Evolutionary conservation across 441 rosid species (phyloP).

Genomic region (Populus hybrid): DNA sequence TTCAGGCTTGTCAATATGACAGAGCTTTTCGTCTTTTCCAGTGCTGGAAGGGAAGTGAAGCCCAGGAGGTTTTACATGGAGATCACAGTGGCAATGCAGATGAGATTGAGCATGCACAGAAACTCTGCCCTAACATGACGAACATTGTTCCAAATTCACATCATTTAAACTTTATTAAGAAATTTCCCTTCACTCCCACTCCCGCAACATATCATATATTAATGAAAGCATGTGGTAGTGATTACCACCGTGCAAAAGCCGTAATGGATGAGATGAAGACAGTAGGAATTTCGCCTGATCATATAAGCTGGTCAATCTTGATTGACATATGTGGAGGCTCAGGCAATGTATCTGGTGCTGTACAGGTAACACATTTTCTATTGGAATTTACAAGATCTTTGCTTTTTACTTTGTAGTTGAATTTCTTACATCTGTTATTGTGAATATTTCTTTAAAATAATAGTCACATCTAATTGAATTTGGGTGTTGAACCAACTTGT

Average conservation of each 20-base stretch:
- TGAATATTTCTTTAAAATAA: background rate
- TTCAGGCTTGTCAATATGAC: conserved; percentile 85
- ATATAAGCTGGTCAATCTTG: conserved; percentile 86
- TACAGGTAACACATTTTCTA: conserved; percentile 54
- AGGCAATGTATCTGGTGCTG: conserved; percentile 67
- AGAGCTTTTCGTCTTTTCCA: conserved; percentile 88
- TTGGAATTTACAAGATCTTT: background rate
- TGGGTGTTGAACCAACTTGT: background rate
- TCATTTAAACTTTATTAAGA: conserved; percentile 43
- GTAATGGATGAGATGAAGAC: conserved; percentile 82
- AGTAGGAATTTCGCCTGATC: conserved; percentile 71
- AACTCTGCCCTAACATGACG: conserved; percentile 17
- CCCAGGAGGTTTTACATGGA: conserved; percentile 29
- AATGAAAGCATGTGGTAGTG: conserved; percentile 82
- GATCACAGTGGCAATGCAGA: conserved; percentile 21
- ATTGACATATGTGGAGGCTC: conserved; percentile 75
- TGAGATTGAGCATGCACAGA: conserved; percentile 19
- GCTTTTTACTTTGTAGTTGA: conserved; percentile 5
- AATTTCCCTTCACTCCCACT: conserved; percentile 63
- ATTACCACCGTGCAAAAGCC: conserved; percentile 61
- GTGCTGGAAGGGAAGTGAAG: conserved; percentile 54
- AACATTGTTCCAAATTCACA: conserved; percentile 30
- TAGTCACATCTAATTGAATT: conserved; percentile 2
- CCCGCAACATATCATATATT: conserved; percentile 67
- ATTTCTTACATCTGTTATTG: background rate